Evolutionary conservation across 2,329 filamentous ascomycete genomes (phyloP), one percentile per base, ranked within the genome.

Genomic region (Alternaria longipes): DNA sequence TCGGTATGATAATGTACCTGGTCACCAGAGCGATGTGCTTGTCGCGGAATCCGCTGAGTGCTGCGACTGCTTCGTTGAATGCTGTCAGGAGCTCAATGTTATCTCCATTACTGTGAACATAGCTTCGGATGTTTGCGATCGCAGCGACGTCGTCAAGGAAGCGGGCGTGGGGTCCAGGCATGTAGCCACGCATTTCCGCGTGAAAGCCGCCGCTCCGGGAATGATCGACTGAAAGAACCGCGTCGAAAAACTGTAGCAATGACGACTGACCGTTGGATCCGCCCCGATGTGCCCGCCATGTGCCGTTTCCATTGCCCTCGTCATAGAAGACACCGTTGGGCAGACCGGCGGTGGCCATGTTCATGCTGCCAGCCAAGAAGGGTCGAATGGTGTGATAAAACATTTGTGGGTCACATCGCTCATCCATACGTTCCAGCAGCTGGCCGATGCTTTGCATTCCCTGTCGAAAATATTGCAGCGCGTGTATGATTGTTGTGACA

Each of bases 211-310:
- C 65, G 69, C 78, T 36, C 73, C 82, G 76, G 5, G 77, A 69
- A 65, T 86, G 84, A 30, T 82, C 78, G 18, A 86, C 82, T 0
- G 82, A 83, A 3, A 86, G 78, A 2, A 83, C 81, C 7, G 84
- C 82, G 63, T 86, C 84, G 59, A 85, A 84, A 20, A 85, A 82
- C 50, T 86, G 84, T 3, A 86, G 79, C 46, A 86, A 63, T 0
- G 84, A 85, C 71, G 83, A 85, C 65, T 86, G 84, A 0, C 83
- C 84, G 65, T 86, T 86, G 63, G 84, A 86, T 0, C 84, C 84
- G 3, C 84, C 84, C 32, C 83, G 81, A 59, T 84, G 83, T 51
- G 84, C 81, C 20, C 78, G 77, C 83, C 83, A 86, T 12, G 81
- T 72, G 1, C 83, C 84, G 38, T 79, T 77, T 0, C 81, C 82